A percentile compares a stretch with the other conserved stretches of the same genome.
Evolutionary conservation across 768 basidiomycete species (phyloP).

Genomic region (Boletellus sp.): DNA sequence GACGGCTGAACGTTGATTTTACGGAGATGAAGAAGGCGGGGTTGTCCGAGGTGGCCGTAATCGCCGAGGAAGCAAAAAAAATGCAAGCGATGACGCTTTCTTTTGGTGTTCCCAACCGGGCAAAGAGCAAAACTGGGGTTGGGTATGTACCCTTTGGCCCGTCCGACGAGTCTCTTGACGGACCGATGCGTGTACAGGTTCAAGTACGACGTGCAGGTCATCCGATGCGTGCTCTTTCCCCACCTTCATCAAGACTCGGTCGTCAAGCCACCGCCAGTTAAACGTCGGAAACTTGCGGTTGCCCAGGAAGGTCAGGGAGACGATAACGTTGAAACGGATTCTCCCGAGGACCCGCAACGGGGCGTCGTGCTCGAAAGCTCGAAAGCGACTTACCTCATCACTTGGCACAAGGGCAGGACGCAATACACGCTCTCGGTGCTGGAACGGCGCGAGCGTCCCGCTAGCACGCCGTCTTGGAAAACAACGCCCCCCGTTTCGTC

Average conservation of each 20-base stretch:
- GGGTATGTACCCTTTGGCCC: conserved; percentile 37
- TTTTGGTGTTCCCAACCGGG: conserved; percentile 37
- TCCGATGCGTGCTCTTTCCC: conserved; percentile 47
- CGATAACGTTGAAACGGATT: conserved; percentile 8
- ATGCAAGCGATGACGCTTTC: conserved; percentile 46
- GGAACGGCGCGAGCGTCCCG: neutral
- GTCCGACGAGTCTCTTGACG: neutral
- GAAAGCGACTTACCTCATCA: conserved; percentile 22
- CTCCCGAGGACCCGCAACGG: conserved; percentile 5
- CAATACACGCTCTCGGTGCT: conserved; percentile 21
- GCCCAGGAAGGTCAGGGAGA: conserved; percentile 6
- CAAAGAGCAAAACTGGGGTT: conserved; percentile 35
- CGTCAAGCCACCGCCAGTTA: conserved; percentile 15
- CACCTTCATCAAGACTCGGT: conserved; percentile 15
- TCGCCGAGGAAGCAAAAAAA: conserved; percentile 37
- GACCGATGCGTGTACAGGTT: conserved; percentile 35
- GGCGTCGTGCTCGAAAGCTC: conserved; percentile 27
- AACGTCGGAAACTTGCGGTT: conserved; percentile 26
- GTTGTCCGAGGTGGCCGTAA: conserved; percentile 18
- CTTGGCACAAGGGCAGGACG: conserved; percentile 8
- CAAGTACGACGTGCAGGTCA: conserved; percentile 46
- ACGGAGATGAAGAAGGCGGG: conserved; percentile 19
- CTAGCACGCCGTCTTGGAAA: neutral
- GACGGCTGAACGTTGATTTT: conserved; percentile 24
- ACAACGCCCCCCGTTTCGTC: neutral